A percentile compares a stretch with the other conserved stretches of the same genome.
phyloP scores from a whole-genome alignment of 1,284 basidiomycete genomes.

The Apiotrichum brassicae region DNA sequence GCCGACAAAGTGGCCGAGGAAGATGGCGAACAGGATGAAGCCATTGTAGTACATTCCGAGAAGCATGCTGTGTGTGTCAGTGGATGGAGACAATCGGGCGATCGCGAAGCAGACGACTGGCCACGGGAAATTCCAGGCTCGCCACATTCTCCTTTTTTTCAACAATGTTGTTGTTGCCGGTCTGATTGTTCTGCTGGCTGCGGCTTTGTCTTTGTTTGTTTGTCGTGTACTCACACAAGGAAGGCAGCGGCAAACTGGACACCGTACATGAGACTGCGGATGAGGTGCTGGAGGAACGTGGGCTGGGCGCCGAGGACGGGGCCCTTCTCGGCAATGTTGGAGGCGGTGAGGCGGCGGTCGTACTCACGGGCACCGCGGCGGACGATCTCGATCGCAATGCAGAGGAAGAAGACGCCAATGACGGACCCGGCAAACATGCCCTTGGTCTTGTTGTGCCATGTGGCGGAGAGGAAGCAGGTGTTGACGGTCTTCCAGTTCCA shows the following conservation, averaged over 20 bases:
- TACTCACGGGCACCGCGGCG: constrained; percentile 45
- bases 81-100: too few relatives aligned
- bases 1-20: constrained; percentile 39
- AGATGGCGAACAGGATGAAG: constrained; percentile 43
- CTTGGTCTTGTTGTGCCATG: constrained; percentile 43
- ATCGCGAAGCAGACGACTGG: too few relatives aligned
- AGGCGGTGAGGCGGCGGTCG: constrained; percentile 38
- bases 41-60: constrained; percentile 49
- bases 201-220: too few relatives aligned
- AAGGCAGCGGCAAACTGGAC: constrained; percentile 45
- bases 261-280: constrained; percentile 42
- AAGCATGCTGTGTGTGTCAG: constrained; percentile 26
- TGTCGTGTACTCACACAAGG: constrained; percentile 30
- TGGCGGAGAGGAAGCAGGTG: constrained; percentile 45
- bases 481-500: constrained; percentile 47
- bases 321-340: constrained; percentile 1
- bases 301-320: neutral
- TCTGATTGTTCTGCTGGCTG: too few relatives aligned
- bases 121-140: too few relatives aligned
- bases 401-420: constrained; percentile 47
- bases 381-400: constrained; percentile 43
- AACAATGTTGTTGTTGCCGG: too few relatives aligned
- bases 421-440: constrained; percentile 45
- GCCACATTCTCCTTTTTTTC: too few relatives aligned
- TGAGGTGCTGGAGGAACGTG: constrained; percentile 32